Percentiles rank a stretch among this genome's conserved stretches.
Evolutionary conservation across 2,329 filamentous ascomycete genomes (phyloP).

Genomic region (Fonsecaea pugnacius): DNA sequence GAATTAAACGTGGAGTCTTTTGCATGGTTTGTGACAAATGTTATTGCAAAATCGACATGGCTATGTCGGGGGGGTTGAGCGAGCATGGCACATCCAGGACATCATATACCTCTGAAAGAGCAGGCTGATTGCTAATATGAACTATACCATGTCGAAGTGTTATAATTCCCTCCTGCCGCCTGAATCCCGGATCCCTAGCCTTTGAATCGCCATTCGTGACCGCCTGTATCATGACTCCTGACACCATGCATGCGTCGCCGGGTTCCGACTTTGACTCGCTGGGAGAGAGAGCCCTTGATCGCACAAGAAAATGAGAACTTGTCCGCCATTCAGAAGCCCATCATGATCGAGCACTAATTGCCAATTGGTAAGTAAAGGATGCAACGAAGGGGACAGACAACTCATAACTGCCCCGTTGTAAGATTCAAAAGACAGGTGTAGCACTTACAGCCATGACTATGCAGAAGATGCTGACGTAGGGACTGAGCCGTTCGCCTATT

Average conservation of each 20-base stretch:
- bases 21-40: not conserved
- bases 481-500: slow-evolving; percentile 88
- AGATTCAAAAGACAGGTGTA: not conserved
- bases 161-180: not conserved
- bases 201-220: not conserved
- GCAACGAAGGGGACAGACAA: too few species aligned
- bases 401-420: too few species aligned
- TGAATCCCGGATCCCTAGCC: not conserved
- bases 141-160: not conserved
- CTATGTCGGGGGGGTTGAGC: not conserved
- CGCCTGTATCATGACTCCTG: not conserved
- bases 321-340: slow-evolving; percentile 16
- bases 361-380: slow-evolving; percentile 1
- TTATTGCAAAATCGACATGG: not conserved
- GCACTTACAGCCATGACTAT: slow-evolving; percentile 85
- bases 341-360: slow-evolving; percentile 30
- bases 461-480: slow-evolving; percentile 93
- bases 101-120: not conserved
- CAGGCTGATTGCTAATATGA: not conserved
- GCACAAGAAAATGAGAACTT: too few species aligned
- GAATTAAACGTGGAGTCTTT: not conserved
- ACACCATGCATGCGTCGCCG: not conserved
- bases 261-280: too few species aligned
- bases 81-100: not conserved
- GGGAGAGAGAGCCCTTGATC: too few species aligned